Percentiles rank a stretch among this genome's conserved stretches.
Evolutionary conservation across 176 grass and related monocot species (phyloP).

Genomic region (Raddia guianensis): DNA sequence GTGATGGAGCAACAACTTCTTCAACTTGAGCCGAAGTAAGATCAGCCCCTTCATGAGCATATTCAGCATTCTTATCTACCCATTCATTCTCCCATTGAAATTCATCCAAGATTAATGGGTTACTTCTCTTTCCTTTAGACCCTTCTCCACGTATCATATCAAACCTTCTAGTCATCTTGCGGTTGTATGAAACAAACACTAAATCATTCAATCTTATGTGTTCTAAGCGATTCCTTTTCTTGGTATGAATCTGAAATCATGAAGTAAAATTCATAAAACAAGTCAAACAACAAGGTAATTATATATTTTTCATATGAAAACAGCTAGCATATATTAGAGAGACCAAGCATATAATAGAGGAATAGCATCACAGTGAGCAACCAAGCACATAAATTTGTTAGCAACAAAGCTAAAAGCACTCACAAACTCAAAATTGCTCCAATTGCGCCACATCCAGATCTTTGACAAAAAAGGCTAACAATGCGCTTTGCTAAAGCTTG

Average conservation of each 20-base stretch:
- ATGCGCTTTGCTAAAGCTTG: conserved; percentile 8
- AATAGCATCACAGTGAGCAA: too few species aligned
- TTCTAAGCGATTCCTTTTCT: neutral
- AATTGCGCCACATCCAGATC: neutral
- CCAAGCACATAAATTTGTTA: too few species aligned
- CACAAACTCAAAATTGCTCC: neutral
- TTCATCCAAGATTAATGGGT: neutral
- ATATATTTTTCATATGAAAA: too few species aligned
- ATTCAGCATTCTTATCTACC: neutral
- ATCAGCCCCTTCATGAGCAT: neutral
- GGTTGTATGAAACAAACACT: neutral
- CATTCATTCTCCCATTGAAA: conserved; percentile 24
- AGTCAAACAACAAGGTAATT: too few species aligned
- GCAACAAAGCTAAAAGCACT: too few species aligned
- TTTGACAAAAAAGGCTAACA: neutral
- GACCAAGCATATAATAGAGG: too few species aligned
- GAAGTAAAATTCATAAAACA: neutral
- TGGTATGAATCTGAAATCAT: neutral
- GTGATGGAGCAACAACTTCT: neutral
- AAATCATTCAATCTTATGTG: neutral
- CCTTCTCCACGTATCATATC: neutral
- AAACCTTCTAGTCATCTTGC: neutral
- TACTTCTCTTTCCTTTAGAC: neutral
- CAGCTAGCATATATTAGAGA: too few species aligned
- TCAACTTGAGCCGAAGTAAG: neutral